Percentiles rank a stretch among this genome's conserved stretches.
These are phyloP conservation scores for Podaxis mareebaensis DNA, from an alignment of 768 basidiomycete species.

Conservation along the genomic window DNA sequence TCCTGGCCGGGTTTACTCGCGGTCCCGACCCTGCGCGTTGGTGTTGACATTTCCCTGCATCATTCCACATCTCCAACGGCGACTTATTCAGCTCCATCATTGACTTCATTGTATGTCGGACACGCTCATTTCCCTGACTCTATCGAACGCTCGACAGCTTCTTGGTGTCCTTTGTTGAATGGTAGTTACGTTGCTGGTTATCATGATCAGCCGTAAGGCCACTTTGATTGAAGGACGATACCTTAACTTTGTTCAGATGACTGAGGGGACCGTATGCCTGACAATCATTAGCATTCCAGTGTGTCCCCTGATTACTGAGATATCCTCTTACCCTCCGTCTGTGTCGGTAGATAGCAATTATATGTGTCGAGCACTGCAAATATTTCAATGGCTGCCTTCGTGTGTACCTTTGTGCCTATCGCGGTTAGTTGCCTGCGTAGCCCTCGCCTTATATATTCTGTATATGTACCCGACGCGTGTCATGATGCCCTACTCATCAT, in stretches of 20 bases:
- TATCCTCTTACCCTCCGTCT: background rate
- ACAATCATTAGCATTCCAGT: background rate
- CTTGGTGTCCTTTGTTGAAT: slow-evolving; percentile 26
- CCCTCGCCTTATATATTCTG: background rate
- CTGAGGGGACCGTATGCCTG: background rate
- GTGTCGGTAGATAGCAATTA: background rate
- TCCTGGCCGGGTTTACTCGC: background rate
- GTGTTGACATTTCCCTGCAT: background rate
- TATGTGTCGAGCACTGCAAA: background rate
- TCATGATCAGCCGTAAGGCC: background rate
- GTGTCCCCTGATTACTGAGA: background rate
- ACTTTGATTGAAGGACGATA: background rate
- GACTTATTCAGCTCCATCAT: background rate
- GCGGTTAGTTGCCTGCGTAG: background rate
- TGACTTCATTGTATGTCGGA: slow-evolving; percentile 5
- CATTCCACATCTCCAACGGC: background rate
- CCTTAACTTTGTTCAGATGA: background rate
- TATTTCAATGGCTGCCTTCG: background rate
- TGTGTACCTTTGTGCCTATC: slow-evolving; percentile 2
- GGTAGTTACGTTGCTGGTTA: slow-evolving; percentile 13
- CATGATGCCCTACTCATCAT: background rate
- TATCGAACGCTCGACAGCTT: slow-evolving; percentile 46
- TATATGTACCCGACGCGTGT: background rate
- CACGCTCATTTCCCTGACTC: slow-evolving; percentile 36
- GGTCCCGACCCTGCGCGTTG: background rate